Percentiles rank a stretch among this genome's conserved stretches.
Conservation (phyloP, 2,329 filamentous ascomycete genomes). For the Cladosporium austrohemisphaericum region DNA sequence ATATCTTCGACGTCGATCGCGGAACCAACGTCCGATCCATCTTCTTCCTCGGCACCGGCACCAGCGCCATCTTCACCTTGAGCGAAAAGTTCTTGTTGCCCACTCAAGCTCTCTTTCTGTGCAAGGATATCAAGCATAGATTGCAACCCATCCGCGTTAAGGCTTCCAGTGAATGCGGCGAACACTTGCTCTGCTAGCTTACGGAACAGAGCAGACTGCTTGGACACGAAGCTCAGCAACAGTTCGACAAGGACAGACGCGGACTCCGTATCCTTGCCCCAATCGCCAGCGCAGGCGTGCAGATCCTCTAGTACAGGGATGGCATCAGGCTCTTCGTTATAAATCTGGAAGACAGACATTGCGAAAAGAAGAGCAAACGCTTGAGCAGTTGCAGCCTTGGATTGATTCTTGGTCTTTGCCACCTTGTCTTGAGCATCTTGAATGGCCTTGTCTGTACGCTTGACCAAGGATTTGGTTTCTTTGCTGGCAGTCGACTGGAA, state of each 20-base stretch:
- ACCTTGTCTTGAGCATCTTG: constrained; percentile 22
- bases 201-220: constrained; percentile 77
- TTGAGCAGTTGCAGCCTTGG: constrained; percentile 34
- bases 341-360: constrained; percentile 80
- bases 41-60: constrained; percentile 16
- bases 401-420: constrained; percentile 8
- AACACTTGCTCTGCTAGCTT: constrained; percentile 88
- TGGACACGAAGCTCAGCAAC: constrained; percentile 81
- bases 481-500: constrained; percentile 17
- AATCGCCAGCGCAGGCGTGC: constrained; percentile 67
- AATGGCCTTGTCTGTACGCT: constrained; percentile 21
- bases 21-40: constrained; percentile 37
- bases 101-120: constrained; percentile 74
- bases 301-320: constrained; percentile 78
- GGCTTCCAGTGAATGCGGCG: constrained; percentile 69
- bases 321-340: constrained; percentile 84
- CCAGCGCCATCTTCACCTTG: constrained; percentile 35
- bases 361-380: constrained; percentile 79
- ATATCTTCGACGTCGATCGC: constrained; percentile 33
- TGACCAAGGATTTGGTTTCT: constrained; percentile 17
- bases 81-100: constrained; percentile 82
- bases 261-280: constrained; percentile 39
- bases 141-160: constrained; percentile 70
- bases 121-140: constrained; percentile 66
- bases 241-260: constrained; percentile 81